Evolutionary conservation across 2,329 filamentous ascomycete genomes (phyloP), one percentile per base, ranked within the genome.

Genomic region (Exophiala mesophila): DNA sequence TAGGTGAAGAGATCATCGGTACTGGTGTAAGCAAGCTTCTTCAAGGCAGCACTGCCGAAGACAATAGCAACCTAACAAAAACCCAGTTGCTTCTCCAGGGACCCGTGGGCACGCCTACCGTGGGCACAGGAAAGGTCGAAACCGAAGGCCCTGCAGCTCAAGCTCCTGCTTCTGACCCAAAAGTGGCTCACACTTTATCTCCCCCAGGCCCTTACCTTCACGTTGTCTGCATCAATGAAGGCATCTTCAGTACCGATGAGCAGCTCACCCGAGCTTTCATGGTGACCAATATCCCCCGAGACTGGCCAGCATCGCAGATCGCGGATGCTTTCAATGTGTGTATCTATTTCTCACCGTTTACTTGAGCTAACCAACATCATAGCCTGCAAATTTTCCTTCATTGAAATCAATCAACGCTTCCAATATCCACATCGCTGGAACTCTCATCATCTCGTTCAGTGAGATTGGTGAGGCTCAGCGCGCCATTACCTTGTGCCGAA

Each of bases 401-500:
- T 53, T 68, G 34, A 63, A 61, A 44, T 58, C 61, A 12, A 61
- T 67, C 41, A 58, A 65, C 34, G 56, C 66, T 26, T 57, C 55
- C 18, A 59, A 64, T 21, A 49, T 69, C 18, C 52, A 50, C 36
- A 55, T 58, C 33, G 55, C 55, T 32, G 67, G 69, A 3, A 70
- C 65, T 36, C 67, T 78, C 20, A 75, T 72, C 44, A 62, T 80
- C 17, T 72, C 70, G 3, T 81, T 83, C 53, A 63, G 69, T 5
- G 80, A 84, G 53, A 73, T 82, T 36, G 71, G 76, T 36, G 78
- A 83, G 58, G 71, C 80, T 5, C 72, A 68, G 39, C 66, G 68
- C 21, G 69, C 74, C 5, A 26, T 26, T 7, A 12, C 6, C 7
- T 7, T 26, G 23, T 26, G 23, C 12, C 12, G 7, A 26, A 26